A percentile compares a stretch with the other conserved stretches of the same genome.
Conservation (phyloP, 2,329 filamentous ascomycete genomes). For the Colletotrichum brevisporum region DNA sequence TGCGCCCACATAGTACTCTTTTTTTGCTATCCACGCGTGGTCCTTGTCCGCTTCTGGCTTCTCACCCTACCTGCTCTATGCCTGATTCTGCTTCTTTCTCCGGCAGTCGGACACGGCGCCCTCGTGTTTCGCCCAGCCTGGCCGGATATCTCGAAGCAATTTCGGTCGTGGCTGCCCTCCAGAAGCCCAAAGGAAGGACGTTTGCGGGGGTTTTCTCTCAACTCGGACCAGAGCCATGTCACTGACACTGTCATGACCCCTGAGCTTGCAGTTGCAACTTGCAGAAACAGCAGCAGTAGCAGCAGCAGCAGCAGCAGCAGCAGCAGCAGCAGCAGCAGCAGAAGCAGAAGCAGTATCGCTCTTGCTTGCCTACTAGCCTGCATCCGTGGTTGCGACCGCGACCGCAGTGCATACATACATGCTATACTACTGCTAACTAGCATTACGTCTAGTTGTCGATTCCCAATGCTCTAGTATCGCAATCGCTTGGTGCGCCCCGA, state of each 20-base stretch:
- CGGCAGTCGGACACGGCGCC: constrained; percentile 33
- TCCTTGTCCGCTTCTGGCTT: constrained; percentile 27
- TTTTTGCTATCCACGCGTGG: constrained; percentile 13
- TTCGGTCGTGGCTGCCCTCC: constrained; percentile 23
- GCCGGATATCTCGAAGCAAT: constrained; percentile 28
- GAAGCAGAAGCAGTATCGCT: neutral
- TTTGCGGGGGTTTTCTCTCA: constrained; percentile 18
- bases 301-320: no score
- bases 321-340: no score
- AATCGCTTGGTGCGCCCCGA: no score
- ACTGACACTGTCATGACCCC: constrained; percentile 15
- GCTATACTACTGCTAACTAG: no score
- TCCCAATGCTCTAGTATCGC: neutral
- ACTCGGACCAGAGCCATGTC: constrained; percentile 22
- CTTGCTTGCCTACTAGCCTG: neutral
- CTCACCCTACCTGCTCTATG: constrained; percentile 32
- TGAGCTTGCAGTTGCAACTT: constrained; percentile 4
- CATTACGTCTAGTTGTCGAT: neutral
- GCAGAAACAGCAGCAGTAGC: neutral
- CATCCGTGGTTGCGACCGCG: constrained; percentile 40
- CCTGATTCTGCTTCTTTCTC: constrained; percentile 36
- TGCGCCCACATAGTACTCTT: neutral
- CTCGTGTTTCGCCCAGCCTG: constrained; percentile 37
- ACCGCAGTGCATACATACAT: constrained; percentile 14
- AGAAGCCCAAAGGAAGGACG: constrained; percentile 30